These are phyloP conservation scores for Wallacemonas sp. DNA, from an alignment of 208 protist species.

Conservation along the genomic window DNA sequence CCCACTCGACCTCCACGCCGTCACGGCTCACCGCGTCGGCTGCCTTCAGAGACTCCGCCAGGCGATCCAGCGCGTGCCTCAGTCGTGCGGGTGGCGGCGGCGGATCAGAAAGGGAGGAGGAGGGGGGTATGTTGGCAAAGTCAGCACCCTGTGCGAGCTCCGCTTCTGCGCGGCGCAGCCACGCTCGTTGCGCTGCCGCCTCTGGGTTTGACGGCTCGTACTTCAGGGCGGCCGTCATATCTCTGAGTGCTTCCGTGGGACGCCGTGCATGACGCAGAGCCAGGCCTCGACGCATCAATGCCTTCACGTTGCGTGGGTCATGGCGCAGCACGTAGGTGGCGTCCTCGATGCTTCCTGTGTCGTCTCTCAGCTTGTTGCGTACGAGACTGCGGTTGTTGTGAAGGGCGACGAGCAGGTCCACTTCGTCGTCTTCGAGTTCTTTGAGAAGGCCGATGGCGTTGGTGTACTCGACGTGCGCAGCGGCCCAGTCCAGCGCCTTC, in stretches of 20 bases:
- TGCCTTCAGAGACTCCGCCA: too few species aligned
- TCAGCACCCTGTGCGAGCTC: too few species aligned
- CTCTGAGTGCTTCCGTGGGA: slow-evolving; percentile 33
- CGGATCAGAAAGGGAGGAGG: too few species aligned
- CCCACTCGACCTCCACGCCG: too few species aligned
- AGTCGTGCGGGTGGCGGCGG: too few species aligned
- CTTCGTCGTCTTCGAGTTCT: slow-evolving; percentile 23
- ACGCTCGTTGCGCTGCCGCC: slow-evolving; percentile 10
- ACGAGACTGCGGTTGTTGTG: slow-evolving; percentile 44
- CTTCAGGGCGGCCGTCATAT: slow-evolving; percentile 18
- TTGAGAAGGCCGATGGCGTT: slow-evolving; percentile 30
- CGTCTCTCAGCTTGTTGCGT: slow-evolving; percentile 16
- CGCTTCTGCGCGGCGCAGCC: slow-evolving; percentile 19
- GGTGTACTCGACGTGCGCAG: slow-evolving; percentile 26
- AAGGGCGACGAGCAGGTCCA: slow-evolving; percentile 17
- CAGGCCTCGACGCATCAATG: slow-evolving; percentile 29
- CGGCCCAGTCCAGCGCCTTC: slow-evolving; percentile 18
- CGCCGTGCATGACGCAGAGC: slow-evolving; percentile 29
- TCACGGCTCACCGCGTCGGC: too few species aligned
- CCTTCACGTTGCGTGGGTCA: slow-evolving; percentile 40
- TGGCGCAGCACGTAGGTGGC: slow-evolving; percentile 27
- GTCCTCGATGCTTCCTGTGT: slow-evolving; percentile 25
- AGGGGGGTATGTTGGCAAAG: too few species aligned
- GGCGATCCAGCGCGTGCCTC: too few species aligned
- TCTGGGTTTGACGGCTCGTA: slow-evolving; percentile 30